Evolutionary conservation across 2,329 filamentous ascomycete genomes (phyloP).

Genomic region (Graphiopsis chlorocephala): DNA sequence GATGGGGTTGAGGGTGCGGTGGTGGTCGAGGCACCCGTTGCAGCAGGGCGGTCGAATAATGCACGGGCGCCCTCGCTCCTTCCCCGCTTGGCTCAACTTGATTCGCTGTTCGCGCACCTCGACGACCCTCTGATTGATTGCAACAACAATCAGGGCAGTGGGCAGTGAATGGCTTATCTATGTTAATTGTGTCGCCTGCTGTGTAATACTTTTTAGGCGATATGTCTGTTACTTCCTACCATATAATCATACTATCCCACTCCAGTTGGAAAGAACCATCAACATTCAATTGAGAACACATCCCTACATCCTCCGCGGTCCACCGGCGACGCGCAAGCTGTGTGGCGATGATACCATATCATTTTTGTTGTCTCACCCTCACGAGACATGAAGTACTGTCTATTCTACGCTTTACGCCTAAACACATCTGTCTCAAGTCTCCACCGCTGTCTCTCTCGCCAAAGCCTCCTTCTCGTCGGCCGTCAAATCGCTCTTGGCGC

Average conservation of each 20-base stretch:
- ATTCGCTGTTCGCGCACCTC: background rate
- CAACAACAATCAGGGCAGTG: background rate
- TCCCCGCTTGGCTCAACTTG: constrained; percentile 6
- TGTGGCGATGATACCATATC: background rate
- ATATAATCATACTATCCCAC: too few relatives aligned
- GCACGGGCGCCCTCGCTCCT: background rate
- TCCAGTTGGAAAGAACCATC: too few relatives aligned
- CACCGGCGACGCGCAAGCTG: background rate
- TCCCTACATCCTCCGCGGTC: background rate
- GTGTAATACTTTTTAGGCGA: background rate
- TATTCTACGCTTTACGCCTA: background rate
- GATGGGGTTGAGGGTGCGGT: constrained; percentile 9
- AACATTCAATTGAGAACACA: background rate
- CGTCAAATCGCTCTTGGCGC: constrained; percentile 57
- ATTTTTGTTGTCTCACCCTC: background rate
- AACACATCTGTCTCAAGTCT: background rate
- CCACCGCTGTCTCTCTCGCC: background rate
- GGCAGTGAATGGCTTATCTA: background rate
- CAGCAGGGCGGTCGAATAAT: background rate
- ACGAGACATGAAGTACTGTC: background rate
- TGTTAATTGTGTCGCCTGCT: background rate
- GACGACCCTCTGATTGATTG: background rate
- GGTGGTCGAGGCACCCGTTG: constrained; percentile 10
- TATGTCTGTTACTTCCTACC: background rate
- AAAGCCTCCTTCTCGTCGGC: constrained; percentile 51